Conservation (phyloP, 2,329 filamentous ascomycete species). For the Rhinocladiella mackenziei region DNA sequence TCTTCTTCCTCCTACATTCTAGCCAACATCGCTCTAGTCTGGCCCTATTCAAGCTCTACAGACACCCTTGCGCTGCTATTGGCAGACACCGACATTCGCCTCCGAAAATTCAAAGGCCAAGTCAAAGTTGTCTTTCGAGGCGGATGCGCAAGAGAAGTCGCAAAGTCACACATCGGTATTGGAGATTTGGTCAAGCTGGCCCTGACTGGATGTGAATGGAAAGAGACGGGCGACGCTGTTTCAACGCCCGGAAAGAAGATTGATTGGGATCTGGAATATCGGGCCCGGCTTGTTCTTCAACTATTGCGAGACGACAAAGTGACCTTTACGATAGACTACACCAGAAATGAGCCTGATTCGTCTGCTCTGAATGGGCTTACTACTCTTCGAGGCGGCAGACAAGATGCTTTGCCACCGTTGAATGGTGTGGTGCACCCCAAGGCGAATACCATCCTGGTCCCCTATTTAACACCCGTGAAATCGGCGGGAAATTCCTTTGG, state of each 20-base stretch:
- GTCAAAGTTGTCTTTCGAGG: conserved; percentile 73
- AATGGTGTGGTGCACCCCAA: conserved; percentile 6
- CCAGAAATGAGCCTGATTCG: conserved; percentile 4
- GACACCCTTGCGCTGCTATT: conserved; percentile 73
- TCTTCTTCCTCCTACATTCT: conserved; percentile 47
- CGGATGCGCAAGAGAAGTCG: conserved; percentile 64
- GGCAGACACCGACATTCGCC: conserved; percentile 76
- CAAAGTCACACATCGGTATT: conserved; percentile 65
- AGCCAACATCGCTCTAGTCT: conserved; percentile 77
- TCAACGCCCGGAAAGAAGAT: conserved; percentile 55
- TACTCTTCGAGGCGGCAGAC: neutral
- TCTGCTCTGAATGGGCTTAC: neutral
- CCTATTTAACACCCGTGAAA: conserved; percentile 17
- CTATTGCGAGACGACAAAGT: conserved; percentile 8
- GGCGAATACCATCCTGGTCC: conserved; percentile 17
- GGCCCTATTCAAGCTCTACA: conserved; percentile 81
- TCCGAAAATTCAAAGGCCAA: conserved; percentile 73
- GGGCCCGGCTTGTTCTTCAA: conserved; percentile 8
- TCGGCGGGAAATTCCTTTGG: conserved; percentile 6
- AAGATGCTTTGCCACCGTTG: neutral
- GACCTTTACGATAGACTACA: conserved; percentile 11
- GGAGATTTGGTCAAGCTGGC: conserved; percentile 70
- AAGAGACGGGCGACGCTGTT: conserved; percentile 48
- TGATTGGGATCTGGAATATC: conserved; percentile 55
- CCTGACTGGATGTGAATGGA: conserved; percentile 66